Base-by-base conservation (phyloP, 2,329 filamentous ascomycete genomes). In the Fusarium solani-melongenae region DNA sequence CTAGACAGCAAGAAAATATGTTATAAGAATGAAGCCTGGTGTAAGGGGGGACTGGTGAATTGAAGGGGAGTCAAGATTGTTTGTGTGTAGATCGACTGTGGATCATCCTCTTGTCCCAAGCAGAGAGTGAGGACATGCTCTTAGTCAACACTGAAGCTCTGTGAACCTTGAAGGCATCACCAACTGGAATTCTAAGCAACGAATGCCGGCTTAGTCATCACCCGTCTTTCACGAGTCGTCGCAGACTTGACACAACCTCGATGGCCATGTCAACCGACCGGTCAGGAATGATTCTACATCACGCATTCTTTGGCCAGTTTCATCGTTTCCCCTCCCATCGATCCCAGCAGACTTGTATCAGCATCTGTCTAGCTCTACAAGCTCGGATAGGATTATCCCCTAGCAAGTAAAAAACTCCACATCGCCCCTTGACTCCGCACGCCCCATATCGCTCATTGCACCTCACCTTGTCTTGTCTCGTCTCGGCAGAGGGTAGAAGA, bases 1-100 rank as follows among this genome's bases (percentile, higher is more conserved):
- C 69, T 76, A 76, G 70, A 72, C 67, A 73, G 73, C 71, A 70
- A 73, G 72, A 77, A 77, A 77, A 77, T 61, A 77, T 36, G 39
- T 67, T 57, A 31, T 15, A 41, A 20, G 56, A 41, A 38, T 38
- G 36, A 38, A 27, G 10, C 9, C 15, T 29, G 9, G 15, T 39
- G 22, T 29, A 11, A 49, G 22, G 15, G 22, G 17, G 17, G 10
- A 12, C 9, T 51, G 15, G n/a, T 60, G 38, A n/a, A 27, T 49
- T 17, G 14, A 27, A 17, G 24, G 9, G 2, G 24, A 7, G 4
- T 29, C 5, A 15, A 49, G 1, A 4, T 49, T 5, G 17, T 5
- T n/a, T 27, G 15, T 3, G 9, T 12, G 44, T 49, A n/a, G 3
- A n/a, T 51, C 1, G 12, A 29, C 10, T 5, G 17, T 20, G 3